Conservation (phyloP, 169 alveolate species). For the Perkinsus chesapeaki region DNA sequence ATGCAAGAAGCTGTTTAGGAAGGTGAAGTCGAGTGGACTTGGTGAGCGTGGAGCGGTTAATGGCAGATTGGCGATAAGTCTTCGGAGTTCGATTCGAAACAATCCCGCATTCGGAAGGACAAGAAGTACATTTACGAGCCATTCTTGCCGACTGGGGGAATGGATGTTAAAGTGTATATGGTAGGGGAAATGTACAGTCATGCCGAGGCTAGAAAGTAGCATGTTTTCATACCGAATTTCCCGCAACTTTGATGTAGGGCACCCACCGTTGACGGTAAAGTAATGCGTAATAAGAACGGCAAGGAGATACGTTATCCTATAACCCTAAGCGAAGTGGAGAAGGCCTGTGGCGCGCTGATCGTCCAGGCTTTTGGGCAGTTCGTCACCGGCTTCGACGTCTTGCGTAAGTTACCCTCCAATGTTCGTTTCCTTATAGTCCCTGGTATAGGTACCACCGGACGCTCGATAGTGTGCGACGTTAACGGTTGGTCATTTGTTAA, state of each 20-base stretch:
- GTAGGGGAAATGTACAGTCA: conserved; percentile 94
- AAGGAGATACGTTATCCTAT: conserved; percentile 94
- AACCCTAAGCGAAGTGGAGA: conserved; percentile 82
- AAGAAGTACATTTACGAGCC: conserved; percentile 85
- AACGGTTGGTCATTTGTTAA: conserved; percentile 96
- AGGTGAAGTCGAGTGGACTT: conserved; percentile 53
- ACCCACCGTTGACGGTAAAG: conserved; percentile 18
- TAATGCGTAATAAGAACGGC: conserved; percentile 77
- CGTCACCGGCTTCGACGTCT: neutral
- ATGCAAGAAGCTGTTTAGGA: conserved; percentile 65
- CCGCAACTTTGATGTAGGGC: neutral
- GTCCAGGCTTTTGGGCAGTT: neutral
- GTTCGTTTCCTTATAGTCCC: neutral
- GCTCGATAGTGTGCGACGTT: conserved; percentile 94
- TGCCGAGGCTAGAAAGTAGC: conserved; percentile 96
- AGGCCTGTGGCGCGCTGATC: conserved; percentile 35
- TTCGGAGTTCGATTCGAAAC: conserved; percentile 28
- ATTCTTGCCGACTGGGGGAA: conserved; percentile 90
- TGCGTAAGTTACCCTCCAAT: neutral
- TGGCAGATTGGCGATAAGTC: neutral
- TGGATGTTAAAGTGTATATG: conserved; percentile 94
- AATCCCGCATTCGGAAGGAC: conserved; percentile 68
- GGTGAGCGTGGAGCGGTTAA: neutral
- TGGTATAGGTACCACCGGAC: conserved; percentile 70
- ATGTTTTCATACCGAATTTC: conserved; percentile 42